phyloP scores from a whole-genome alignment of 2,329 filamentous ascomycete species.

The Lachnellula occidentalis region DNA sequence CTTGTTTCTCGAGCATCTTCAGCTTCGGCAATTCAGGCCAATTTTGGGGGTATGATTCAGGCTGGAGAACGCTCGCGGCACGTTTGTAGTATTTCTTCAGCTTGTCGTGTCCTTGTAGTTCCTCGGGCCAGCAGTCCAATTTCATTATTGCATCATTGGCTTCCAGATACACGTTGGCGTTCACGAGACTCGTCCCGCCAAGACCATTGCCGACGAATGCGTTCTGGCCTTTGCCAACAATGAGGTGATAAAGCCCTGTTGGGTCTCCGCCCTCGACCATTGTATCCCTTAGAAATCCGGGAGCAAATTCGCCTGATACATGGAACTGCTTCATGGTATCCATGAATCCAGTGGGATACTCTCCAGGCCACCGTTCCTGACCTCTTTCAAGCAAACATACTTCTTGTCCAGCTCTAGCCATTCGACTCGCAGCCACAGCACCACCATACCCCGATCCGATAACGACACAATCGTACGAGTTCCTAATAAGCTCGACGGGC shows the following conservation, averaged over 20 bases:
- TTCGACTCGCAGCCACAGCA: constrained; percentile 58
- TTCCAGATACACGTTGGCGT: constrained; percentile 61
- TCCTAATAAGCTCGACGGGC: constrained; percentile 51
- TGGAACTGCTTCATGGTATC: constrained; percentile 49
- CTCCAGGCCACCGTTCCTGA: constrained; percentile 60
- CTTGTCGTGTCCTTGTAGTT: constrained; percentile 42
- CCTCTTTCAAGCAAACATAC: constrained; percentile 63
- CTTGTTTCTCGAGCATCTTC: constrained; percentile 51
- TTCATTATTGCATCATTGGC: constrained; percentile 49
- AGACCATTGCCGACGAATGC: constrained; percentile 44
- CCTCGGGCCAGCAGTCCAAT: constrained; percentile 52
- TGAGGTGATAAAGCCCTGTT: constrained; percentile 58
- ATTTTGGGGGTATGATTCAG: constrained; percentile 50
- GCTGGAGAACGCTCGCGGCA: constrained; percentile 52
- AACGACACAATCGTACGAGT: constrained; percentile 59
- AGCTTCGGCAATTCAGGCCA: constrained; percentile 55
- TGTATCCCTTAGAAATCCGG: constrained; percentile 37
- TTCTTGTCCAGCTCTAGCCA: constrained; percentile 53
- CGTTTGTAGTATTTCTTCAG: constrained; percentile 52
- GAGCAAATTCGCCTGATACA: constrained; percentile 48
- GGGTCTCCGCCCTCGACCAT: constrained; percentile 45
- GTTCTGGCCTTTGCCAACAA: constrained; percentile 59
- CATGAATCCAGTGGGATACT: constrained; percentile 48
- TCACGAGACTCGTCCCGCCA: constrained; percentile 60
- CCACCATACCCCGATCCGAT: constrained; percentile 67